These are phyloP conservation scores for Quercus wislizeni DNA, from an alignment of 306 rosid species.

Conservation along the genomic window DNA sequence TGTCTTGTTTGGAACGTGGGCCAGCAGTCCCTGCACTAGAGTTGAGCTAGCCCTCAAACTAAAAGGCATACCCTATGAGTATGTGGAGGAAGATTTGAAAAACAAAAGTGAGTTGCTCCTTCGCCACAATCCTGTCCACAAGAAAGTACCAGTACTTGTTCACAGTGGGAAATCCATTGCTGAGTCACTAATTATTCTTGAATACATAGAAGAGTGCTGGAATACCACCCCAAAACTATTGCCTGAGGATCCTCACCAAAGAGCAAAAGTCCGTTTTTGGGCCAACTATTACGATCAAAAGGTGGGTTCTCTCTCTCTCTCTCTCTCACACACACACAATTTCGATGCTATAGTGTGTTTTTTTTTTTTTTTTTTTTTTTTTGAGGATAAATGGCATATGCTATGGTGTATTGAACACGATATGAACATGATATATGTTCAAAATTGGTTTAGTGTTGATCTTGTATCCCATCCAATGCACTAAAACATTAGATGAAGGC, in stretches of 20 bases:
- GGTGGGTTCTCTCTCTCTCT: background rate
- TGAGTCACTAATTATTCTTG: constrained; percentile 38
- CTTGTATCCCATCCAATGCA: too few species aligned
- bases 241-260: constrained; percentile 13
- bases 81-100: constrained; percentile 35
- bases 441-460: too few species aligned
- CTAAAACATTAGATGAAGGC: too few species aligned
- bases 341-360: too few species aligned
- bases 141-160: constrained; percentile 41
- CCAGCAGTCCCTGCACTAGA: background rate
- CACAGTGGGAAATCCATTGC: constrained; percentile 34
- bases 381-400: too few species aligned
- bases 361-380: too few species aligned
- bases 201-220: constrained; percentile 44
- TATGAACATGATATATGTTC: too few species aligned
- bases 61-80: constrained; percentile 41
- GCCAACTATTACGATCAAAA: constrained; percentile 27
- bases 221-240: constrained; percentile 7
- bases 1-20: constrained; percentile 13
- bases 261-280: constrained; percentile 34
- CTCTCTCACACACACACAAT: too few species aligned
- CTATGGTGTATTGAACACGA: too few species aligned
- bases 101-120: constrained; percentile 39
- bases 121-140: constrained; percentile 32
- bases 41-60: constrained; percentile 39